Base-by-base conservation (phyloP, 2,329 filamentous ascomycete species). In the Coniosporium tulheliwenetii region DNA sequence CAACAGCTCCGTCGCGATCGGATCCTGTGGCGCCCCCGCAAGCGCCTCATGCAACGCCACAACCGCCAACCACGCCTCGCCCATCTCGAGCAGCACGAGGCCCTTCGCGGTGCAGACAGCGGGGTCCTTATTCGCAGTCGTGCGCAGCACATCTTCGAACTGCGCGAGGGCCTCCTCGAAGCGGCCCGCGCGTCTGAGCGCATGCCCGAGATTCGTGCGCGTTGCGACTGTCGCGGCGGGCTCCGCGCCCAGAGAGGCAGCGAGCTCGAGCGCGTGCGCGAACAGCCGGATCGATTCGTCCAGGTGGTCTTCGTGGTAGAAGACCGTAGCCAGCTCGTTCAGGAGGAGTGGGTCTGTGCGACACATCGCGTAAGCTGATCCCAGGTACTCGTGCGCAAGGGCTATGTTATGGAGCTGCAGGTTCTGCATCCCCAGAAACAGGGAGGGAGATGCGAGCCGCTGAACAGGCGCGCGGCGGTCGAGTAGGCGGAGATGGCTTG, bases 371-470 rank as follows among this genome's bases (percentile, higher is more conserved):
- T 91, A 93, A 0, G 91, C 87, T 2, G 85, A 86, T 52, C 85
- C 86, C 36, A 96, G 73, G 57, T 96, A 98, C 58, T 98, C 91
- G 48, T 93, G 83, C 0, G 93, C 91, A 12, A 96, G 71, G 1
- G 79, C 79, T 75, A 96, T 84, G 52, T 98, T 96, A 60, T 93
- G 93, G 44, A 98, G 72, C 13, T 89, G 85, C 38, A 96, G 79
- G 60, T 98, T 93, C 59, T 98, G 93, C 91, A 98, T 98, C 5
- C 93, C 91, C 19, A 98, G 66, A 58, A 96, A 98, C 2, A 98
- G 75, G 54, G 94, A 89, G 91, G 91, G 1, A 98, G 70, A 58
- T 98, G 93, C 0, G 89, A 96, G 33, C 91, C 91, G 67, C 95
- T 93, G 61, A 98, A 98, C 0, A 98, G 66, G 33, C 91, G 75